These are phyloP conservation scores for Platanthera zijinensis DNA, from an alignment of 106 monocot genomes.

Conservation along the genomic window DNA sequence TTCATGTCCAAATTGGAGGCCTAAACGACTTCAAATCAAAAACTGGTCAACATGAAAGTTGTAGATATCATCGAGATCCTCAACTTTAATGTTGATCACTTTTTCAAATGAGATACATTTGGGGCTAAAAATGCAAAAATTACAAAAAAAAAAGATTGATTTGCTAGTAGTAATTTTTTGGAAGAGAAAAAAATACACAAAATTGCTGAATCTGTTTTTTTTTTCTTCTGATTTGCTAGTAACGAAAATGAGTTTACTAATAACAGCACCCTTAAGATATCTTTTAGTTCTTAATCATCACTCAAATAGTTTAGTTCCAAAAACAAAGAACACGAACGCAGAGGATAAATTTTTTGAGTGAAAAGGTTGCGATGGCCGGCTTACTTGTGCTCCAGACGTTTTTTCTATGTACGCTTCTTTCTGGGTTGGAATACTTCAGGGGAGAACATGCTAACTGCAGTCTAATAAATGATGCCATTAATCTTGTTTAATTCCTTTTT, in stretches of 20 bases:
- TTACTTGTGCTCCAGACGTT: neutral
- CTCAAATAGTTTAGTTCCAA: neutral
- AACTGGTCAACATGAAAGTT: no score
- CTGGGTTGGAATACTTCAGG: neutral
- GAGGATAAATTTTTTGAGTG: no score
- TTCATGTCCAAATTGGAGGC: no score
- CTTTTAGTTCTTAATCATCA: neutral
- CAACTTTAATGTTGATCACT: no score
- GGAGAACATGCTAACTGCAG: neutral
- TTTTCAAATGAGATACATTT: no score
- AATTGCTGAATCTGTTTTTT: no score
- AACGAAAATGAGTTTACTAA: neutral
- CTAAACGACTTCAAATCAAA: no score
- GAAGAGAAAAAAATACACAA: no score
- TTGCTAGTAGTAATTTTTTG: no score
- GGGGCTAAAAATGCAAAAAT: no score
- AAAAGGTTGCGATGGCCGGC: neutral
- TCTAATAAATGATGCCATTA: conserved; percentile 4
- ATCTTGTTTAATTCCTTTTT: neutral
- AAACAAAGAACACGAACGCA: neutral
- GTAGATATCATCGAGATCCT: no score
- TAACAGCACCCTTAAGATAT: neutral
- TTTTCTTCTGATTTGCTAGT: neutral
- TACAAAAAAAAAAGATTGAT: no score
- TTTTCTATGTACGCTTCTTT: neutral